Percentiles rank a stretch among this genome's conserved stretches.
Evolutionary conservation across 345 rosid genomes (phyloP).

Genomic region (Moricandia arvensis): DNA sequence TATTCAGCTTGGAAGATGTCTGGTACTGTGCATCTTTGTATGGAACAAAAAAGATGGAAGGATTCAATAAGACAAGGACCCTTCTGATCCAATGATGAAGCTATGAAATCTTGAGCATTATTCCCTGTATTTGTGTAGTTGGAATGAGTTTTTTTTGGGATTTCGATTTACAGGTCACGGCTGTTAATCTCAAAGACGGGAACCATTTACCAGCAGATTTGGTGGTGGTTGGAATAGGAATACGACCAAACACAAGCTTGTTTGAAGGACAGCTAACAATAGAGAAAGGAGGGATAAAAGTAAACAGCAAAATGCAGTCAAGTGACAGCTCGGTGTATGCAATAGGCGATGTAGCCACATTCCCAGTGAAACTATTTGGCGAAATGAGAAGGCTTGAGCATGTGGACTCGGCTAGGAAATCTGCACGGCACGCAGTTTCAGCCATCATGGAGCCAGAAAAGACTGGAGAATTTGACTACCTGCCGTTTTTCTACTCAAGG

Average conservation of each 20-base stretch:
- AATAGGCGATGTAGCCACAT: slow-evolving; percentile 88
- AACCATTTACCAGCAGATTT: slow-evolving; percentile 64
- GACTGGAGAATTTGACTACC: slow-evolving; percentile 67
- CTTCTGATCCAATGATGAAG: slow-evolving; percentile 13
- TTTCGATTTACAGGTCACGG: slow-evolving; percentile 57
- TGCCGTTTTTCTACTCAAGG: slow-evolving; percentile 94
- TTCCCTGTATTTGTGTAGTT: background rate
- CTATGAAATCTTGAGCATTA: background rate
- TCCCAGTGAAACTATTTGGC: slow-evolving; percentile 76
- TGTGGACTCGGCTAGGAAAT: slow-evolving; percentile 83
- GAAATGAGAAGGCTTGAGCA: slow-evolving; percentile 94
- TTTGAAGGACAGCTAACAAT: slow-evolving; percentile 85
- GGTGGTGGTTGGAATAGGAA: slow-evolving; percentile 93
- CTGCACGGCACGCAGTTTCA: slow-evolving; percentile 76
- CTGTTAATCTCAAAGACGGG: slow-evolving; percentile 84
- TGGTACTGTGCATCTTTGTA: slow-evolving; percentile 5
- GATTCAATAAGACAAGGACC: background rate
- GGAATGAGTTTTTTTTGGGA: slow-evolving; percentile 9
- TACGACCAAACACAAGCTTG: slow-evolving; percentile 89
- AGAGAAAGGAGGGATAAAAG: slow-evolving; percentile 95
- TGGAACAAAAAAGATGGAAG: slow-evolving; percentile 3
- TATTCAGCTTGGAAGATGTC: background rate
- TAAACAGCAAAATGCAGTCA: slow-evolving; percentile 75
- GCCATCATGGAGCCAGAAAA: slow-evolving; percentile 76
- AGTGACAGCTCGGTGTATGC: slow-evolving; percentile 86